Base-by-base conservation (phyloP, 1,139 yeast species). In the Geotrichum klebahnii region DNA sequence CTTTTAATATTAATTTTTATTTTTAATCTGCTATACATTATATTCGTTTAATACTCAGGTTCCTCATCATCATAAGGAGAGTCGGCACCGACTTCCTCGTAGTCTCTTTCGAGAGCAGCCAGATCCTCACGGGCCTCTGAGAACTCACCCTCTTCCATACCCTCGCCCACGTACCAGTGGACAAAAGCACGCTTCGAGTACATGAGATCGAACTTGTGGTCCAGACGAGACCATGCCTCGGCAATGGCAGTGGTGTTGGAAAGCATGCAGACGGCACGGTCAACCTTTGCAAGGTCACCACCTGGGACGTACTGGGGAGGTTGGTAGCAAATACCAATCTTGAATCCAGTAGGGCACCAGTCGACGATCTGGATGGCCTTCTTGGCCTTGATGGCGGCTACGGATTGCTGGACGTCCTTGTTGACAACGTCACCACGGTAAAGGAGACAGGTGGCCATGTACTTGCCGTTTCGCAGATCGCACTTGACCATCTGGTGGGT, bases 111-210 rank as follows among this genome's bases (percentile, higher is more conserved):
- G 38, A 72, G 61, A 51, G 72, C 76, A 50, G 62, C 63, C 58
- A 73, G 61, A 60, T 73, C 71, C 46, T 71, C 63, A 53, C 70
- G 71, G 12, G 76, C 76, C 59, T 72, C 76, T 29, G 70, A 67
- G 62, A 73, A 72, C 61, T 73, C 76, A 55, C 67, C 66, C 59
- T 67, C 73, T 50, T 72, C 76, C 76, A 72, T 73, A 50, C 76
- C 77, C 57, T 72, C 76, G 33, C 70, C 66, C 19, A 73, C 68
- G 61, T 72, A 72, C 75, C 77, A 73, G 57, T 72, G 77, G 58
- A 72, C 59, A 67, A 73, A 72, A 31, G 76, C 76, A 56, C 68
- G 64, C 45, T 76, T 63, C 54, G 68, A 65, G 67, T 71, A 72
- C 76, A 72, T 72, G 57, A 69, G 67, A 28, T 65, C 55, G 64